Percentiles rank a stretch among this genome's conserved stretches.
Conservation (phyloP, 495 filamentous ascomycete species). For the Astrothelium macrocarpum region DNA sequence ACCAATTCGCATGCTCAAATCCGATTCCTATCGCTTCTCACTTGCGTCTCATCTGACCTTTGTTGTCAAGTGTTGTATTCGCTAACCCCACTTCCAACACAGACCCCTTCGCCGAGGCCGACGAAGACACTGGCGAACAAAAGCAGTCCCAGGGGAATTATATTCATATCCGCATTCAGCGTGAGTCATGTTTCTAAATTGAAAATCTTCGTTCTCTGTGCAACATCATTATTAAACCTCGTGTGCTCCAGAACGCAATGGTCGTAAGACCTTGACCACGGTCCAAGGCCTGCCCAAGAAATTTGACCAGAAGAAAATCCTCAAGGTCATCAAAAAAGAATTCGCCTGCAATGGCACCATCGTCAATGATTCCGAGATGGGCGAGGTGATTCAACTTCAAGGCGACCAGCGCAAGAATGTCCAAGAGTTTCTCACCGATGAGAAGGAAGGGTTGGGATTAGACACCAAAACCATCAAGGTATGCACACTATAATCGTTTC, state of each 20-base stretch:
- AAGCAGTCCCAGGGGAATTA: constrained; percentile 86
- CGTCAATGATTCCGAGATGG: constrained; percentile 93
- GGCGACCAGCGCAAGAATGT: constrained; percentile 98
- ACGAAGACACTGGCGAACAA: constrained; percentile 92
- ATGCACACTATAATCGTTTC: constrained; percentile 19
- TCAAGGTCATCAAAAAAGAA: constrained; percentile 99
- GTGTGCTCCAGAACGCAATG: constrained; percentile 80
- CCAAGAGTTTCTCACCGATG: constrained; percentile 91
- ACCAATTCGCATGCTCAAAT: background rate
- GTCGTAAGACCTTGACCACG: constrained; percentile 99
- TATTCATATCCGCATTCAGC: constrained; percentile 99
- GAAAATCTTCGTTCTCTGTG: constrained; percentile 18
- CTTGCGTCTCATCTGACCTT: background rate
- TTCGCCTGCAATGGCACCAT: constrained; percentile 99
- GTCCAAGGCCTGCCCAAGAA: constrained; percentile 97
- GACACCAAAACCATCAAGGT: constrained; percentile 97
- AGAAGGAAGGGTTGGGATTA: constrained; percentile 82
- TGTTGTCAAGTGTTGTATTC: background rate
- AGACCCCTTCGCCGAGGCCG: constrained; percentile 99
- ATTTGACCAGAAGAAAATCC: constrained; percentile 98
- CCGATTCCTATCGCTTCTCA: background rate
- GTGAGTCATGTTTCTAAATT: constrained; percentile 38
- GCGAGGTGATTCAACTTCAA: constrained; percentile 99
- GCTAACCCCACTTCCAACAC: constrained; percentile 12
- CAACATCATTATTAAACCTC: constrained; percentile 10